A percentile compares a stretch with the other conserved stretches of the same genome.
These are phyloP conservation scores for Saposhnikovia divaricata DNA, from an alignment of 129 eudicot genomes.

Conservation along the genomic window DNA sequence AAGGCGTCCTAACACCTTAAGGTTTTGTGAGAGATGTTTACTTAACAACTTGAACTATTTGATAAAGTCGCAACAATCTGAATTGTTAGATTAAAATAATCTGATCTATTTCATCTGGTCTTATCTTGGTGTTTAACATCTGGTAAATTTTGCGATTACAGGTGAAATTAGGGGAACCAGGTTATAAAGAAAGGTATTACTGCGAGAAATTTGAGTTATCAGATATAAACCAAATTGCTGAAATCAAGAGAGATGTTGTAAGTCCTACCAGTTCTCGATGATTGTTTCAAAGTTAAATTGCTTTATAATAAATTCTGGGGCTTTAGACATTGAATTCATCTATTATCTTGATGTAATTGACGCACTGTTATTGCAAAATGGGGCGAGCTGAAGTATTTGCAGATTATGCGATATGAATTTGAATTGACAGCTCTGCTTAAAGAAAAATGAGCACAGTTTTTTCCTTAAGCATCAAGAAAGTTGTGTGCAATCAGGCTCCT, in stretches of 20 bases:
- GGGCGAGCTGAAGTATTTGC: not conserved
- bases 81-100: not conserved
- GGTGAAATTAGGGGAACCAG: constrained; percentile 96
- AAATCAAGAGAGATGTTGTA: constrained; percentile 60
- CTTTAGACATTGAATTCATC: not conserved
- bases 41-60: not conserved
- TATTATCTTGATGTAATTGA: not conserved
- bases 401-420: not conserved
- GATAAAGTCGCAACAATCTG: not conserved
- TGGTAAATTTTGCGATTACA: constrained; percentile 13
- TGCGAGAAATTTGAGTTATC: constrained; percentile 72
- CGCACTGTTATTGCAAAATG: not conserved
- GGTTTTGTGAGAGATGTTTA: not conserved
- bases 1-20: not conserved
- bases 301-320: not conserved
- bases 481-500: constrained; percentile 1
- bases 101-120: not conserved
- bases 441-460: not conserved
- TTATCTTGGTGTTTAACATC: not conserved
- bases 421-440: not conserved
- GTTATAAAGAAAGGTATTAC: constrained; percentile 92
- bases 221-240: constrained; percentile 52
- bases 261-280: constrained; percentile 23
- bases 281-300: not conserved
- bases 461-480: not conserved